These are phyloP conservation scores for Phtheirospermum japonicum DNA, from an alignment of 257 asterid genomes.

Conservation along the genomic window DNA sequence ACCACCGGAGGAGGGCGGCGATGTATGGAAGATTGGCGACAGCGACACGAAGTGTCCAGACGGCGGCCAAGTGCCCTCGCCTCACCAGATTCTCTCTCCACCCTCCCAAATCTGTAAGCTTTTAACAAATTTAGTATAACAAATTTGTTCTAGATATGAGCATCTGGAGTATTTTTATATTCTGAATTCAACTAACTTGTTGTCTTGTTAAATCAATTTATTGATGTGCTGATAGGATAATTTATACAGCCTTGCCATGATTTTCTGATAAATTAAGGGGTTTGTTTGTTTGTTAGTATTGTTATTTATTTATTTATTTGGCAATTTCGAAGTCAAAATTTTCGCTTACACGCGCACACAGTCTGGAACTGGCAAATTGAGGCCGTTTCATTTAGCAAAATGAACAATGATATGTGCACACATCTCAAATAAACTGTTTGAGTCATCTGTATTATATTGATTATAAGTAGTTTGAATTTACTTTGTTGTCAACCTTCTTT, in stretches of 20 bases:
- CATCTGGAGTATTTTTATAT: too few relatives aligned
- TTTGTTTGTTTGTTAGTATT: too few relatives aligned
- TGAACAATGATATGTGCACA: background rate
- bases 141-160: too few relatives aligned
- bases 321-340: conserved; percentile 38
- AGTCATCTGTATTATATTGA: conserved; percentile 5
- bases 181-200: too few relatives aligned
- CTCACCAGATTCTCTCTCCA: conserved; percentile 30
- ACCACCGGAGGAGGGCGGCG: background rate
- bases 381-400: background rate
- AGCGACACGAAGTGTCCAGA: conserved; percentile 46
- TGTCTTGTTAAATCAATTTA: too few relatives aligned
- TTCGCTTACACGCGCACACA: background rate
- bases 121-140: too few relatives aligned
- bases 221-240: too few relatives aligned
- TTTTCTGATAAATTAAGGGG: too few relatives aligned
- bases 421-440: background rate
- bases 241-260: too few relatives aligned
- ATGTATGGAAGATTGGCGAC: conserved; percentile 14
- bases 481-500: conserved; percentile 14
- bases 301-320: too few relatives aligned
- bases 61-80: conserved; percentile 46
- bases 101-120: conserved; percentile 45
- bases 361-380: too few relatives aligned
- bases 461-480: background rate